A percentile compares a stretch with the other conserved stretches of the same genome.
phyloP scores from a whole-genome alignment of 345 rosid genomes.

The Ceriops tagal region DNA sequence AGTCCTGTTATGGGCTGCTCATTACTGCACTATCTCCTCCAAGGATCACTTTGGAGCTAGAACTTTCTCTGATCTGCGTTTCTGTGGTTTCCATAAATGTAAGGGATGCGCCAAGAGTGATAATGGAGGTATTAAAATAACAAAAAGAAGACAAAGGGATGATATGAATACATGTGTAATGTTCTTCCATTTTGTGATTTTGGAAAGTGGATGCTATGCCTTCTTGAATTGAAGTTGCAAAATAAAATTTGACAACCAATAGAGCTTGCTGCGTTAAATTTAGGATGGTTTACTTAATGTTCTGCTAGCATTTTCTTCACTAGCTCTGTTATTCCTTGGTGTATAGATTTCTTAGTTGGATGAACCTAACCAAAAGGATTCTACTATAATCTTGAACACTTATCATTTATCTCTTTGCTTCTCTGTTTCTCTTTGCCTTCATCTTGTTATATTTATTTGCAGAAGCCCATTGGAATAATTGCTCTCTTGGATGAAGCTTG shows the following conservation, averaged over 20 bases:
- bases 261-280: neutral
- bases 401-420: constrained; percentile 1
- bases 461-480: constrained; percentile 98
- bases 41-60: neutral
- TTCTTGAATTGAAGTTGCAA: neutral
- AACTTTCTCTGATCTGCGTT: neutral
- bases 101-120: neutral
- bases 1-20: neutral
- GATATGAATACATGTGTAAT: neutral
- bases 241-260: neutral
- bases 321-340: neutral
- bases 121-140: neutral
- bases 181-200: neutral
- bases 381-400: neutral
- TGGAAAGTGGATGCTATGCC: neutral
- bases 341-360: neutral
- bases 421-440: constrained; percentile 18
- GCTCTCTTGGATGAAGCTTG: constrained; percentile 98
- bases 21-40: neutral
- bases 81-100: neutral
- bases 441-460: constrained; percentile 35
- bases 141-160: neutral
- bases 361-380: neutral
- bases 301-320: neutral
- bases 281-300: neutral